Conservation (phyloP, 2,329 filamentous ascomycete species). For the Akanthomyces lecanii region DNA sequence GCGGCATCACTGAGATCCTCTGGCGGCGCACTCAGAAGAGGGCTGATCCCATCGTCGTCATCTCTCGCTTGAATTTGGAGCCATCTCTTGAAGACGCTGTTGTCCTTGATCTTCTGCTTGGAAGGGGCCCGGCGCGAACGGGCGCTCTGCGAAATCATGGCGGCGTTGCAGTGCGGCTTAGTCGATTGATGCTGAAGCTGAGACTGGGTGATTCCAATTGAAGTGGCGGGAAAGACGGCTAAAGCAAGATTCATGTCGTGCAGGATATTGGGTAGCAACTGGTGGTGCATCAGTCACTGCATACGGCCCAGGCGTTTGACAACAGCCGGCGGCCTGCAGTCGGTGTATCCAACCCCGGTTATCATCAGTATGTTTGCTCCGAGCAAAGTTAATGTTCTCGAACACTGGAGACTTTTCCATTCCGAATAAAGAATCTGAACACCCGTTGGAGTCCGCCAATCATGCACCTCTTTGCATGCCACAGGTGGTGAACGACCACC, state of each 20-base stretch:
- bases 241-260: neutral
- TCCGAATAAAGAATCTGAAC: too few species aligned
- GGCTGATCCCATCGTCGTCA: neutral
- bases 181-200: too few species aligned
- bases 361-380: neutral
- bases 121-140: neutral
- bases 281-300: neutral
- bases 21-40: neutral
- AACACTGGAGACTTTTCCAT: too few species aligned
- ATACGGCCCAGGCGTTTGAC: neutral
- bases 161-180: neutral
- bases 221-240: neutral
- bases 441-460: too few species aligned
- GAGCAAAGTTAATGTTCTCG: too few species aligned
- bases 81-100: neutral
- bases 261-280: neutral
- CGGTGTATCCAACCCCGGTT: neutral
- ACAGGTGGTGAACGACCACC: too few species aligned
- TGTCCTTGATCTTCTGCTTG: neutral
- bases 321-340: neutral
- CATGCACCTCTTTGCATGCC: too few species aligned
- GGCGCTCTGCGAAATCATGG: neutral
- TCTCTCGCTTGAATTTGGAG: neutral
- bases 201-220: neutral
- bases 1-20: neutral